Conservation (phyloP, 1,139 yeast genomes). For the Suzukiozyma palmioleophila region DNA sequence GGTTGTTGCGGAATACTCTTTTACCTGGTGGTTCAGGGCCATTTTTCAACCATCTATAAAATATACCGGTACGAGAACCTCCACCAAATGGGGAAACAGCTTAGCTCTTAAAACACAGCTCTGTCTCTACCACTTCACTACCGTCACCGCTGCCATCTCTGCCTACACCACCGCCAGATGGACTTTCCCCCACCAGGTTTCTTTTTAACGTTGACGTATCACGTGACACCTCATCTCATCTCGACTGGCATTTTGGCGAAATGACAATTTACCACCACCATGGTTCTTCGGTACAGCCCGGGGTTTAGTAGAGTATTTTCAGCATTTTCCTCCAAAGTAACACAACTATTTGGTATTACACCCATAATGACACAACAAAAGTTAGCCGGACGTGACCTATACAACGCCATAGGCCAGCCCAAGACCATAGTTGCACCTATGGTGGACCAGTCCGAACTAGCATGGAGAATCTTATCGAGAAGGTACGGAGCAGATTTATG, state of each 20-base stretch:
- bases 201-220: no score
- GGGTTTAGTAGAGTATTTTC: neutral
- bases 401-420: constrained; percentile 67
- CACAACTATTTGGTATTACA: neutral
- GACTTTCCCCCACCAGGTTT: no score
- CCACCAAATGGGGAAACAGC: no score
- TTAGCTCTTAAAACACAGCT: no score
- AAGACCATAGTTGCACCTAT: constrained; percentile 92
- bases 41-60: no score
- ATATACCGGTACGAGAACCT: no score
- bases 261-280: neutral
- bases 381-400: constrained; percentile 62
- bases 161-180: no score
- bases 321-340: neutral
- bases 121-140: no score
- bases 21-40: no score
- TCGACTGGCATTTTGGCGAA: neutral
- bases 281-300: neutral
- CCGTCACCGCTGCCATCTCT: no score
- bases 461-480: constrained; percentile 89
- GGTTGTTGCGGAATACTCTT: no score
- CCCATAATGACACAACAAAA: constrained; percentile 9
- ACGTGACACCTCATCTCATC: no score
- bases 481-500: constrained; percentile 90
- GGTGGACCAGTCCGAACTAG: constrained; percentile 96